Evolutionary conservation across 2,329 filamentous ascomycete species (phyloP), one percentile per base, ranked within the genome.

Genomic region (Didymella keratinophila): DNA sequence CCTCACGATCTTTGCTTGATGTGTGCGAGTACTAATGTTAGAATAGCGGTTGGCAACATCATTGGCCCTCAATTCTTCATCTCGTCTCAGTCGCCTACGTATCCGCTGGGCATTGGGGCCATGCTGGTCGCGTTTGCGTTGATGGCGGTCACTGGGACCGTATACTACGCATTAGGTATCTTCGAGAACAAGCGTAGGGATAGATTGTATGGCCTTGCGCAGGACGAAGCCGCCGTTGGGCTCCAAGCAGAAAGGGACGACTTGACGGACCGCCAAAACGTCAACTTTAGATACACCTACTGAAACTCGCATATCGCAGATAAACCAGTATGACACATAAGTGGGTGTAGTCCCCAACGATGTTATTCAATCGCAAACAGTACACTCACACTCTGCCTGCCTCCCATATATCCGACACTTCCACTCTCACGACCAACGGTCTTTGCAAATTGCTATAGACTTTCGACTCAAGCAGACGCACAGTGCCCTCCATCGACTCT

Each of bases 131-230:
- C 52, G 10, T 48, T 43, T 20, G 42, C 37, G 5, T 27, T 48
- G 2, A 43, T 55, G 52, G 52, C 52, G 1, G 25, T 55, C 21
- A 3, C 27, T 11, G 36, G 44, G 5, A 10, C 42, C 2, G 10
- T 43, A 3, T 49, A 49, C 44, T 36, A 41, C 14, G 32, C 3
- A 8, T 23, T 47, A 3, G 46, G 42, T 16, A 28, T 41, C 18
- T 11, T 46, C n/a, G 36, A 47, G 34, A 54, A 54, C 10, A 32
- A 54, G 34, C 25, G 43, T 7, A 54, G 25, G 45, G 43, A 53
- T n/a, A 25, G 8, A 4, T 3, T 36, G 2, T 14, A 41, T 42
- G 34, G 34, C n/a, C 3, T 14, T 4, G 10, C 25, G 12, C 43
- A 41, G 8, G 43, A 47, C n/a, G 34, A 41, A 20, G 25, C 20